A percentile compares a stretch with the other conserved stretches of the same genome.
Evolutionary conservation across 2,329 filamentous ascomycete genomes (phyloP).

Genomic region (Bipolaris zeicola): DNA sequence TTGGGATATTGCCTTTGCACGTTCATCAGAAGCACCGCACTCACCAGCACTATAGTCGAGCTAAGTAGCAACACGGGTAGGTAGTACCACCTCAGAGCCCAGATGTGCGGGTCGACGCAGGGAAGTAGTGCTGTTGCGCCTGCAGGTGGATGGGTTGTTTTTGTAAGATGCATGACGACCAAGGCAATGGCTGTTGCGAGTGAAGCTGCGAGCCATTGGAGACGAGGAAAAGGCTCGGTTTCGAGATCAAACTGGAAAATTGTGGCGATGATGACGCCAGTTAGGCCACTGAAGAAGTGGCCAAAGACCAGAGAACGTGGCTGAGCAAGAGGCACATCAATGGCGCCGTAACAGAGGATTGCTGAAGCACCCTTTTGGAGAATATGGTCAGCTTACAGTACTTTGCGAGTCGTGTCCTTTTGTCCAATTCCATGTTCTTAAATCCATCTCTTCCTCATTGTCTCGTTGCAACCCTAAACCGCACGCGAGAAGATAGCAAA

Average conservation of each 20-base stretch:
- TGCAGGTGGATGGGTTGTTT: conserved; percentile 55
- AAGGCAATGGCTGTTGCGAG: conserved; percentile 51
- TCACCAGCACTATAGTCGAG: conserved; percentile 47
- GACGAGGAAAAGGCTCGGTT: conserved; percentile 28
- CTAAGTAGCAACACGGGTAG: conserved; percentile 51
- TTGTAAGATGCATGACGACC: conserved; percentile 55
- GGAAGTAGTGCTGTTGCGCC: conserved; percentile 55
- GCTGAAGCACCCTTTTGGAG: conserved; percentile 50
- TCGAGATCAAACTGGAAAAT: conserved; percentile 50
- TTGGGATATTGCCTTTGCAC: conserved; percentile 53
- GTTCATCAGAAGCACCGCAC: conserved; percentile 53
- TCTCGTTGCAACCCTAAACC: neutral
- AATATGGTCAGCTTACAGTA: neutral
- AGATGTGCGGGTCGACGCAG: conserved; percentile 46
- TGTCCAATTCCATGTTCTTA: neutral
- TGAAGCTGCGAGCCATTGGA: conserved; percentile 53
- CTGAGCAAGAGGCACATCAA: conserved; percentile 54
- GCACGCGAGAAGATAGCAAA: neutral
- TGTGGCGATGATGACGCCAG: conserved; percentile 52
- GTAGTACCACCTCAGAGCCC: conserved; percentile 52
- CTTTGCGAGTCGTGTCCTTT: neutral
- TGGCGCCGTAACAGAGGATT: conserved; percentile 54
- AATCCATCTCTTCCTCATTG: neutral
- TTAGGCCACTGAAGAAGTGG: conserved; percentile 52
- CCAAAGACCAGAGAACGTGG: conserved; percentile 53